These are phyloP conservation scores for Penicillium bialowiezense DNA, from an alignment of 495 filamentous ascomycete genomes.

Conservation along the genomic window DNA sequence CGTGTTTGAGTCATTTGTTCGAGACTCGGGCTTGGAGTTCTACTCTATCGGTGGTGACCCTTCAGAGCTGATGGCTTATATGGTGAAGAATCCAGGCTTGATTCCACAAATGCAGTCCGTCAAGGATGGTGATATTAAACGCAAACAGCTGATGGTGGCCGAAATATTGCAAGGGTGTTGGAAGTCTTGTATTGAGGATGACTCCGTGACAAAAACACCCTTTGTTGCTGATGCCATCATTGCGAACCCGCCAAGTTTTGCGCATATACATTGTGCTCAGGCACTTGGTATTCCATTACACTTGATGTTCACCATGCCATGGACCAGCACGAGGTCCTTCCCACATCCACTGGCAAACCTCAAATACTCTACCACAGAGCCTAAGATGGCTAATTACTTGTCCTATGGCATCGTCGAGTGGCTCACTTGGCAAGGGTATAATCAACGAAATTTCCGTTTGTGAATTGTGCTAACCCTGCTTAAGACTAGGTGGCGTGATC, in stretches of 20 bases:
- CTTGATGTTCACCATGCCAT: slow-evolving; percentile 61
- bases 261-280: slow-evolving; percentile 58
- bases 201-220: slow-evolving; percentile 45
- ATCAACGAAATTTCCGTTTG: background rate
- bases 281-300: slow-evolving; percentile 56
- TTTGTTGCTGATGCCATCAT: slow-evolving; percentile 64
- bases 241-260: slow-evolving; percentile 60
- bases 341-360: slow-evolving; percentile 54
- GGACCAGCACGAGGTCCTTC: slow-evolving; percentile 49
- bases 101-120: slow-evolving; percentile 42
- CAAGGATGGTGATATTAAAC: slow-evolving; percentile 35
- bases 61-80: slow-evolving; percentile 55
- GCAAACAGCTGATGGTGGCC: slow-evolving; percentile 40
- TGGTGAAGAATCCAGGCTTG: slow-evolving; percentile 50
- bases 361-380: slow-evolving; percentile 37
- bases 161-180: slow-evolving; percentile 59
- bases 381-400: slow-evolving; percentile 48
- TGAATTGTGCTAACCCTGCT: background rate
- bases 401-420: slow-evolving; percentile 56
- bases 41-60: slow-evolving; percentile 61
- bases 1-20: slow-evolving; percentile 54
- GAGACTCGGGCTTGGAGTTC: slow-evolving; percentile 53
- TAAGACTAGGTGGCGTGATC: slow-evolving; percentile 48
- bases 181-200: slow-evolving; percentile 55
- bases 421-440: slow-evolving; percentile 63